Evolutionary conservation across 2,329 filamentous ascomycete species (phyloP).

Genomic region (Colletotrichum sp.): DNA sequence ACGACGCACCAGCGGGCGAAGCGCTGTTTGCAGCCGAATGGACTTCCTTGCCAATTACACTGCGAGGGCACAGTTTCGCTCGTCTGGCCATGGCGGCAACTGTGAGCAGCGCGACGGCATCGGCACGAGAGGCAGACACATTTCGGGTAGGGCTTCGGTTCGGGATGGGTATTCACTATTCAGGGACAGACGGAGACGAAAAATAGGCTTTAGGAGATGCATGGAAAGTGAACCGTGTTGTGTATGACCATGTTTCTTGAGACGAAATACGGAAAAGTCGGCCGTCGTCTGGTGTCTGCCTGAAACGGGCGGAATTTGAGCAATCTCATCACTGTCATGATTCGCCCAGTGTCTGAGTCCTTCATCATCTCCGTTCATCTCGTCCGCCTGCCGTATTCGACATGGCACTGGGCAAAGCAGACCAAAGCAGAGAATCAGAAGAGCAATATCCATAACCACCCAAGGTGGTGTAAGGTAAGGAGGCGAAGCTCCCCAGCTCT

Average conservation of each 20-base stretch:
- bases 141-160: background rate
- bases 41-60: background rate
- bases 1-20: background rate
- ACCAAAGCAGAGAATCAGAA: background rate
- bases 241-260: background rate
- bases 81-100: background rate
- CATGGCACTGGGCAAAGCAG: background rate
- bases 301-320: constrained; percentile 14
- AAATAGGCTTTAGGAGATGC: background rate
- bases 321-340: background rate
- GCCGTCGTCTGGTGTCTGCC: constrained; percentile 10
- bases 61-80: background rate
- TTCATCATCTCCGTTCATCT: background rate
- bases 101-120: background rate
- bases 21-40: background rate
- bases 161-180: background rate
- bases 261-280: background rate
- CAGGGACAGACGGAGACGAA: background rate
- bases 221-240: background rate
- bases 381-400: background rate
- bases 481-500: background rate
- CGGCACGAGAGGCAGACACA: background rate
- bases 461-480: background rate
- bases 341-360: background rate
- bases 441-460: background rate